Conservation (phyloP, 2,329 filamentous ascomycete genomes). For the Periconia macrospinosa region DNA sequence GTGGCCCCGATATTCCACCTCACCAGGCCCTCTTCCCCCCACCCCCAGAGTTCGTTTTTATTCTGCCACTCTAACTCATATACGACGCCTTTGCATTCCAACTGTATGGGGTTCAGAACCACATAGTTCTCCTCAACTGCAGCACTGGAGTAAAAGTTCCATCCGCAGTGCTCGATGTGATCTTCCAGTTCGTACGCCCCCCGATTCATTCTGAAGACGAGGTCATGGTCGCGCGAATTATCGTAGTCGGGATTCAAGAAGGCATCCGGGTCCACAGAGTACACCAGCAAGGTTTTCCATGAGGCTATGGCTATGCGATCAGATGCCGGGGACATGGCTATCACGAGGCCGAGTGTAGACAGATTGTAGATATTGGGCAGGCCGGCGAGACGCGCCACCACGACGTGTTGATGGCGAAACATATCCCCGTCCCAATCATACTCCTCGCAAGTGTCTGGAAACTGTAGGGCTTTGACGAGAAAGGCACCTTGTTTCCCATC, state of each 20-base stretch:
- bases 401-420: constrained; percentile 8
- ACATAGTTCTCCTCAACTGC: constrained; percentile 10
- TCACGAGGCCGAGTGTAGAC: constrained; percentile 20
- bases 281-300: constrained; percentile 25
- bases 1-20: constrained; percentile 17
- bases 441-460: constrained; percentile 4
- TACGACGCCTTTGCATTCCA: constrained; percentile 17
- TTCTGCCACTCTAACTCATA: constrained; percentile 16
- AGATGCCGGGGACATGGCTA: constrained; percentile 18
- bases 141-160: constrained; percentile 10
- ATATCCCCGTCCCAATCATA: constrained; percentile 8
- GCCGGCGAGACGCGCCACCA: constrained; percentile 20
- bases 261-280: constrained; percentile 17
- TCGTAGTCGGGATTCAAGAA: constrained; percentile 18
- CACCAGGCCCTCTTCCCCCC: constrained; percentile 18
- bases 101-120: constrained; percentile 16
- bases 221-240: background rate
- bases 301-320: constrained; percentile 25
- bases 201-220: background rate
- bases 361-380: constrained; percentile 12
- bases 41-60: constrained; percentile 27
- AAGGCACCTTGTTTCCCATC: constrained; percentile 13
- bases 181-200: background rate
- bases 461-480: constrained; percentile 20
- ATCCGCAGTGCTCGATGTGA: constrained; percentile 8